Conservation (phyloP, 371 early-diverging fungal genomes). For the Mortierella sp. region DNA sequence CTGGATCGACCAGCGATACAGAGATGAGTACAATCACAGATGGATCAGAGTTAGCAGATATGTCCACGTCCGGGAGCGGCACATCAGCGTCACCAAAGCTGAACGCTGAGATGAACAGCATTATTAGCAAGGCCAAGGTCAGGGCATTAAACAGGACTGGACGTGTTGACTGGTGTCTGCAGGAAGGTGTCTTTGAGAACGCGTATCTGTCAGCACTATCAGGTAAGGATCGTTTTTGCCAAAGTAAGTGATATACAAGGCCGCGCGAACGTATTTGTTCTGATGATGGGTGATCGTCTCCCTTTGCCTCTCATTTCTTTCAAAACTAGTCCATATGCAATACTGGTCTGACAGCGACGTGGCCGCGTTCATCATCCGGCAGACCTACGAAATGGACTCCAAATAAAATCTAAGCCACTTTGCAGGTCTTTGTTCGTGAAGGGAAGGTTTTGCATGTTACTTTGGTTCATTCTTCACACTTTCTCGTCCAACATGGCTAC, state of each 20-base stretch:
- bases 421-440: too few relatives aligned
- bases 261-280: not conserved
- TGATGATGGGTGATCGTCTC: not conserved
- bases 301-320: not conserved
- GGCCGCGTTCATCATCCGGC: slow-evolving; percentile 65
- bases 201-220: slow-evolving; percentile 81
- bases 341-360: slow-evolving; percentile 86
- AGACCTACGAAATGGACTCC: slow-evolving; percentile 56
- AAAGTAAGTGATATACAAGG: not conserved
- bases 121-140: slow-evolving; percentile 54
- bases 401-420: too few relatives aligned
- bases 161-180: slow-evolving; percentile 81
- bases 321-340: slow-evolving; percentile 71
- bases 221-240: slow-evolving; percentile 12
- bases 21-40: slow-evolving; percentile 53
- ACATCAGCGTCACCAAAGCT: slow-evolving; percentile 14
- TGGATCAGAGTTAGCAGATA: slow-evolving; percentile 9
- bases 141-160: slow-evolving; percentile 75
- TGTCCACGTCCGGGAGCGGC: slow-evolving; percentile 21
- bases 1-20: slow-evolving; percentile 32
- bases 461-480: too few relatives aligned
- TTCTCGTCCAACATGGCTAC: slow-evolving; percentile 9
- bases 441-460: too few relatives aligned
- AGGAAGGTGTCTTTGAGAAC: slow-evolving; percentile 83
- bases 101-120: slow-evolving; percentile 59